Percentiles rank a stretch among this genome's conserved stretches.
phyloP scores from a whole-genome alignment of 164 flowering plant species.

The Stephania yunnanensis region DNA sequence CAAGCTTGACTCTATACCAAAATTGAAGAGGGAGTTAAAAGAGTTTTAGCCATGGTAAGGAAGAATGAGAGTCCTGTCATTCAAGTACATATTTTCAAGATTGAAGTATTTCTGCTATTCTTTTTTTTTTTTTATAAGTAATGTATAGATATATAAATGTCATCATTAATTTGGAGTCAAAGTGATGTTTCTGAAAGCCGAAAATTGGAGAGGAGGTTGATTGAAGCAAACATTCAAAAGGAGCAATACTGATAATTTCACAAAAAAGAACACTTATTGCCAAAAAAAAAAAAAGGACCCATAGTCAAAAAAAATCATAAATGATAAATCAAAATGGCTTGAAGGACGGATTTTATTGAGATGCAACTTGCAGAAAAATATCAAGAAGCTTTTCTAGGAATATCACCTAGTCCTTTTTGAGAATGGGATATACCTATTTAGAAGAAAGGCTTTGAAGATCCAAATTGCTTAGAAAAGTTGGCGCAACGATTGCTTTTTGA shows the following conservation, averaged over 20 bases:
- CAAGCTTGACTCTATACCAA: slow-evolving; percentile 2
- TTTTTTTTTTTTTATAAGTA: background rate
- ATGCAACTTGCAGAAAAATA: no score
- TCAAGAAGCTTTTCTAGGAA: no score
- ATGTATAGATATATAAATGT: slow-evolving; percentile 1
- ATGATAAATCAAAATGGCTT: no score
- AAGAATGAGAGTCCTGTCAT: background rate
- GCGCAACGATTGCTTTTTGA: slow-evolving; percentile 44
- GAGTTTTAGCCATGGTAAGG: background rate
- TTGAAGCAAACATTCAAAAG: no score
- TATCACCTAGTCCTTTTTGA: no score
- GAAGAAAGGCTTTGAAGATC: slow-evolving; percentile 40
- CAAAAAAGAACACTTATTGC: no score
- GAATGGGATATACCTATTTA: background rate
- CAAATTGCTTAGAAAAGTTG: slow-evolving; percentile 49
- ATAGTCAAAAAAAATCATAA: no score
- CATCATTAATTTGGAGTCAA: background rate
- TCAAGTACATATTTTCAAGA: background rate
- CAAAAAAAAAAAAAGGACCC: no score
- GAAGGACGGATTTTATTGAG: no score
- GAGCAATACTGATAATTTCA: no score
- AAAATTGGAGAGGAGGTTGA: no score
- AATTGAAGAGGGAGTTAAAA: background rate
- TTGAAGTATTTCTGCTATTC: background rate
- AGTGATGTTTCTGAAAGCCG: no score